Base-by-base conservation (phyloP, 345 rosid genomes). In the Populus alba region DNA sequence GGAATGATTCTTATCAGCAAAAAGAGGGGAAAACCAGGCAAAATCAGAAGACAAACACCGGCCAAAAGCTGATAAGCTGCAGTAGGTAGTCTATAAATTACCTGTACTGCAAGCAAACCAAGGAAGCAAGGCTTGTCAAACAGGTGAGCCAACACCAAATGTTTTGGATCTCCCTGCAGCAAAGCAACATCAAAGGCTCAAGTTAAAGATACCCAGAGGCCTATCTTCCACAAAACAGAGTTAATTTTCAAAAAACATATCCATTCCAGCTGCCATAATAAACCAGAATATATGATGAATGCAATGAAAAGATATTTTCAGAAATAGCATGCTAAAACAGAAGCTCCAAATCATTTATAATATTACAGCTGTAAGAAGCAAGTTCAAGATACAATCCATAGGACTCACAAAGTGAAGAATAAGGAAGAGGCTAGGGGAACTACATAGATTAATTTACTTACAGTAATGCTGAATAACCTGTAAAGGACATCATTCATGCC, bases 101-200 rank as follows among this genome's bases (percentile, higher is more conserved):
- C 95, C 91, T 91, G 89, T 25, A 91, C 72, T n/a, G 97, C 99
- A 37, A 96, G 98, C 81, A 90, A 81, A 7, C 99, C 99, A 16
- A 95, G 92, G 82, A 95, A 95, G 86, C 99, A 95, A 43, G 99
- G 99, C 80, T 95, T 95, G 84, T 96, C 99, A 74, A 96, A 94
- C 70, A 94, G 95, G 79, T 94, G 98, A 65, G 97, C 99, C 78
- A 96, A 83, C 83, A 93, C 45, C 78, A 94, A 78, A 83, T 96
- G 96, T 86, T 91, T 94, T 29, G 94, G 83, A 81, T 96, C 90
- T 77, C 89, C 87, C 99, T 96, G 91, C 84, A 82, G 16, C 80
- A 20, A 59, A 59, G 66, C 31, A 78, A 77, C 11, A 47, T 49
- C 17, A 59, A 45, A 78, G 70, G 20, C 17, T 72, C 35, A 22